Evolutionary conservation across 345 rosid species (phyloP).

Genomic region (Toxicodendron radicans): DNA sequence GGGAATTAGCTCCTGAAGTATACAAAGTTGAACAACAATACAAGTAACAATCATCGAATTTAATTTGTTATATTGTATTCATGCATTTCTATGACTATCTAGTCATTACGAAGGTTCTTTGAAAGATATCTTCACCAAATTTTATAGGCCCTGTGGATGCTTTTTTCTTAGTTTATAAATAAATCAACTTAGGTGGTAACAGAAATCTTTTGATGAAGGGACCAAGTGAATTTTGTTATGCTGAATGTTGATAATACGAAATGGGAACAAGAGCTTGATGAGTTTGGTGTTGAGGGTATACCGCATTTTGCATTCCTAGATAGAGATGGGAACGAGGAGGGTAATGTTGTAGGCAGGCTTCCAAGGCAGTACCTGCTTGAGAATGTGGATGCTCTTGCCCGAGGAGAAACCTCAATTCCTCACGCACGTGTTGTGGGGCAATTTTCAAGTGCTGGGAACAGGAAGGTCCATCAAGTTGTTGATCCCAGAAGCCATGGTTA

Average conservation of each 20-base stretch:
- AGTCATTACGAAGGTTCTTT: background rate
- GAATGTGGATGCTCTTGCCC: conserved; percentile 79
- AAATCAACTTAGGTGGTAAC: background rate
- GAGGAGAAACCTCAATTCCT: conserved; percentile 70
- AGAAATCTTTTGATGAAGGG: conserved; percentile 40
- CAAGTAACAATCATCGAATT: conserved; percentile 48
- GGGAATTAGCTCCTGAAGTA: conserved; percentile 90
- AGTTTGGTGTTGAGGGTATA: conserved; percentile 97
- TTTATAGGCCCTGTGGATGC: background rate
- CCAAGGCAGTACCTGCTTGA: conserved; percentile 75
- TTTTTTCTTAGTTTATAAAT: background rate
- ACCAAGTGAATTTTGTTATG: conserved; percentile 93
- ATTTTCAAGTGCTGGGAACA: conserved; percentile 66
- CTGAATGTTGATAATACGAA: conserved; percentile 92
- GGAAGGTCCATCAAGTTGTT: conserved; percentile 69
- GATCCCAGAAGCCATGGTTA: conserved; percentile 95
- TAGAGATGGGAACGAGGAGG: conserved; percentile 85
- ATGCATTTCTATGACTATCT: background rate
- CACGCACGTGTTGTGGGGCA: conserved; percentile 89
- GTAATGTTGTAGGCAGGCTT: conserved; percentile 87
- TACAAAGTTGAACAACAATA: conserved; percentile 91
- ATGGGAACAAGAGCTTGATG: conserved; percentile 97
- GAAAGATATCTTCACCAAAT: no score
- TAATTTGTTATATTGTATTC: background rate
- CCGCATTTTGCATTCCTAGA: conserved; percentile 92